Evolutionary conservation across 2,329 filamentous ascomycete species (phyloP), one percentile per base, ranked within the genome.

Genomic region (Bisporella sp.): DNA sequence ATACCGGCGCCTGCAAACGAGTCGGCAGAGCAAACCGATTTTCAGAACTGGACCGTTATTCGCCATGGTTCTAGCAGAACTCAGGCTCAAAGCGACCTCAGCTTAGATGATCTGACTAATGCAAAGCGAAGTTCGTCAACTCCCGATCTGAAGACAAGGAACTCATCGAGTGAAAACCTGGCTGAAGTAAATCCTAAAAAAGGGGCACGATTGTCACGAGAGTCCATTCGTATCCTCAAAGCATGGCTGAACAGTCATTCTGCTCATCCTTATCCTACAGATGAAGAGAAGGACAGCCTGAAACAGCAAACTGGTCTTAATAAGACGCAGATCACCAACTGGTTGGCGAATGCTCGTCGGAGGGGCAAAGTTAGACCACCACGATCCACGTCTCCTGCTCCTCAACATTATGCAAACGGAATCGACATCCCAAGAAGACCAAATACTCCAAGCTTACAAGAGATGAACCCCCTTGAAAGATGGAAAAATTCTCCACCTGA

Each of bases 311-410:
- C 90, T 1, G 89, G 89, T 6, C 74, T 96, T 40, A 90, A 82
- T 65, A 82, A 88, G 61, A 85, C 78, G 11, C 91, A 96, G 63
- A 92, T 96, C 59, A 85, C 84, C 8, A 95, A 95, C 65, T 96
- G 90, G 90, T 80, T 96, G 44, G 90, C 90, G 52, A 96, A 96
- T 67, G 89, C 89, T 51, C 82, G 90, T 41, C 81, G 90, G 50
- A 79, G 90, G 55, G 84, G 87, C 60, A 96, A 95, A 71, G 82
- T 86, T 49, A 80, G 83, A 45, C 74, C 79, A 2, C 81, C 81
- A 44, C 77, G 84, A 56, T 82, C 80, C 31, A 81, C 77, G 13
- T 91, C 88, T 4, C 87, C 89, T 1, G 84, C 58, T 43, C 77
- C 81, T 30, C 77, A 75, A 55, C 77, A 78, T 8, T 77, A 79